Evolutionary conservation across 352 stramenopile species (phyloP).

Genomic region (Phytophthora ohioensis): DNA sequence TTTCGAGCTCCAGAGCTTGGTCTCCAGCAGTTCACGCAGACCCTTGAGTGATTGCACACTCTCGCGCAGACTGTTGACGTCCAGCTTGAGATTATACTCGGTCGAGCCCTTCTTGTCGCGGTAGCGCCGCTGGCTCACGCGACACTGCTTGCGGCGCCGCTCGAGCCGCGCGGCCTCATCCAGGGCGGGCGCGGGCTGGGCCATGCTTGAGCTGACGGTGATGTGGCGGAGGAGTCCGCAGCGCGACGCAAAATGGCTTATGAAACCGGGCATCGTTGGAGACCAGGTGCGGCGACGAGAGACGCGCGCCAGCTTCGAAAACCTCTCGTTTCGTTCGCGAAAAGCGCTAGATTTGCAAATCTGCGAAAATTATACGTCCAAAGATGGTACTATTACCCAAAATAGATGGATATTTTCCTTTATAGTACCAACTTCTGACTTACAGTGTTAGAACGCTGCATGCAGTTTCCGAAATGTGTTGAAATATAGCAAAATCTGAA

Average conservation of each 20-base stretch:
- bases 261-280: slow-evolving; percentile 12
- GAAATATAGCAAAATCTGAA: neutral
- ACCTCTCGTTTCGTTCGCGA: slow-evolving; percentile 23
- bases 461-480: neutral
- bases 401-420: too few species aligned
- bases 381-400: too few species aligned
- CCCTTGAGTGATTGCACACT: slow-evolving; percentile 64
- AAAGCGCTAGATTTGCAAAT: neutral
- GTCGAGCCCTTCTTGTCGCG: slow-evolving; percentile 74
- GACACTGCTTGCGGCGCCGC: slow-evolving; percentile 69
- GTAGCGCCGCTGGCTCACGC: slow-evolving; percentile 79
- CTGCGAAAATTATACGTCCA: neutral
- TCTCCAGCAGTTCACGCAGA: slow-evolving; percentile 53
- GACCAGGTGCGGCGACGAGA: slow-evolving; percentile 7
- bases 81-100: slow-evolving; percentile 75
- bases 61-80: slow-evolving; percentile 71
- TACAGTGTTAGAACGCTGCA: too few species aligned
- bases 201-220: slow-evolving; percentile 15
- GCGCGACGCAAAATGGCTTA: slow-evolving; percentile 16
- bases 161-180: slow-evolving; percentile 45
- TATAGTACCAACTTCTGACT: too few species aligned
- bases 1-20: slow-evolving; percentile 60
- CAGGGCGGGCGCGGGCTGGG: neutral
- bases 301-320: slow-evolving; percentile 19
- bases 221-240: neutral